Percentiles rank a stretch among this genome's conserved stretches.
These are phyloP conservation scores for Fraxinus quadrangulata DNA, from an alignment of 257 asterid species.

Conservation along the genomic window DNA sequence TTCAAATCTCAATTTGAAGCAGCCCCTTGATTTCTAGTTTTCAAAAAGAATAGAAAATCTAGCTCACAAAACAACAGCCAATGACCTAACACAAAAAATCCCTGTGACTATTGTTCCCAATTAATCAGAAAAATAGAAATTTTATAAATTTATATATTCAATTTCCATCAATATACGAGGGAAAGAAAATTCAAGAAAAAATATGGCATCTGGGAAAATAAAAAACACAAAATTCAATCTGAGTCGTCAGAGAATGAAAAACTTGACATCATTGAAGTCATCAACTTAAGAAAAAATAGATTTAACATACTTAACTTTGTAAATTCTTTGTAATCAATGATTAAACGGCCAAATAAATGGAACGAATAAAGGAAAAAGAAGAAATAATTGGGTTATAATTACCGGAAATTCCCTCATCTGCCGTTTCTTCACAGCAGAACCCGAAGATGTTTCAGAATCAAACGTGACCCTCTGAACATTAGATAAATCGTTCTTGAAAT, in stretches of 20 bases:
- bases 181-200: slow-evolving; percentile 4
- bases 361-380: neutral
- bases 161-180: slow-evolving; percentile 16
- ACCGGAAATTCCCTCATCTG: slow-evolving; percentile 46
- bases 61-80: slow-evolving; percentile 10
- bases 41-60: slow-evolving; percentile 18
- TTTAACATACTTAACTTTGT: too few relatives aligned
- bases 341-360: neutral
- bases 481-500: slow-evolving; percentile 26
- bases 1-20: slow-evolving; percentile 22
- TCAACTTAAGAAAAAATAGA: too few relatives aligned
- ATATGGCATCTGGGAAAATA: neutral
- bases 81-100: neutral
- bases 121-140: neutral
- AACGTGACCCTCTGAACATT: slow-evolving; percentile 41
- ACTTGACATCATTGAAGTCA: too few relatives aligned
- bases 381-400: slow-evolving; percentile 14
- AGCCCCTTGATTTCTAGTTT: slow-evolving; percentile 38
- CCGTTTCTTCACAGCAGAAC: slow-evolving; percentile 25
- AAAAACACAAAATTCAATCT: neutral
- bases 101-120: slow-evolving; percentile 8
- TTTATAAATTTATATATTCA: neutral
- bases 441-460: slow-evolving; percentile 35
- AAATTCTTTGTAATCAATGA: too few relatives aligned
- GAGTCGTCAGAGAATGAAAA: neutral